These are phyloP conservation scores for Orbilia javanica DNA, from an alignment of 2,329 filamentous ascomycete genomes.

Conservation along the genomic window DNA sequence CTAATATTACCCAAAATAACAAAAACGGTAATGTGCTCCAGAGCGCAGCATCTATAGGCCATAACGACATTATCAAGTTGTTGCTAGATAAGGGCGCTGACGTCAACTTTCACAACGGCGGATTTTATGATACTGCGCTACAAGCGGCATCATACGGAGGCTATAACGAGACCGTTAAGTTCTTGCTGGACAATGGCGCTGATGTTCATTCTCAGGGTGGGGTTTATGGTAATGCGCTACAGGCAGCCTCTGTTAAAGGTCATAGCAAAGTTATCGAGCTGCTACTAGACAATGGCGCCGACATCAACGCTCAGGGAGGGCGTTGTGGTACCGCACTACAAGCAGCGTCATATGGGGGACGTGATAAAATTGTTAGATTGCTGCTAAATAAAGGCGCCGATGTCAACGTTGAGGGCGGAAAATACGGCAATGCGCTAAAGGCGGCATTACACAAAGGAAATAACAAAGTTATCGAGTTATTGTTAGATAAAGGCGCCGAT, in stretches of 20 bases:
- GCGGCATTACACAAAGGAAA: not conserved
- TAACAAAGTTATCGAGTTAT: not conserved
- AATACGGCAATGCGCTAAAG: slow-evolving; percentile 51
- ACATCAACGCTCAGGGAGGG: slow-evolving; percentile 16
- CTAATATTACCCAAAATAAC: slow-evolving; percentile 45
- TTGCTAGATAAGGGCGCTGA: not conserved
- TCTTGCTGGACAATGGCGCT: slow-evolving; percentile 35
- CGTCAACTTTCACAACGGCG: not conserved
- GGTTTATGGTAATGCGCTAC: not conserved
- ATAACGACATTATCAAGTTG: not conserved
- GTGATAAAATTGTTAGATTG: not conserved
- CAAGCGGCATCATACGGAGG: slow-evolving; percentile 56
- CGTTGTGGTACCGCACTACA: not conserved
- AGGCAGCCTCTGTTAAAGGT: not conserved
- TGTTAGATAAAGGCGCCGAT: not conserved
- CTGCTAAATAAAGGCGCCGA: not conserved
- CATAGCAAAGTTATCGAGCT: not conserved
- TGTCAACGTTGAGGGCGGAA: slow-evolving; percentile 14
- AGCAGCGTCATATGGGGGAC: not conserved
- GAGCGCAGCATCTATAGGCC: not conserved
- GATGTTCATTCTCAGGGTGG: not conserved
- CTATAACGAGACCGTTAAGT: slow-evolving; percentile 42
- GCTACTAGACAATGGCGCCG: slow-evolving; percentile 36
- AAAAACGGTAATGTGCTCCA: slow-evolving; percentile 49
- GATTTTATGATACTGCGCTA: slow-evolving; percentile 44